Evolutionary conservation across 2,329 filamentous ascomycete species (phyloP).

Genomic region (Alternaria gansuensis): DNA sequence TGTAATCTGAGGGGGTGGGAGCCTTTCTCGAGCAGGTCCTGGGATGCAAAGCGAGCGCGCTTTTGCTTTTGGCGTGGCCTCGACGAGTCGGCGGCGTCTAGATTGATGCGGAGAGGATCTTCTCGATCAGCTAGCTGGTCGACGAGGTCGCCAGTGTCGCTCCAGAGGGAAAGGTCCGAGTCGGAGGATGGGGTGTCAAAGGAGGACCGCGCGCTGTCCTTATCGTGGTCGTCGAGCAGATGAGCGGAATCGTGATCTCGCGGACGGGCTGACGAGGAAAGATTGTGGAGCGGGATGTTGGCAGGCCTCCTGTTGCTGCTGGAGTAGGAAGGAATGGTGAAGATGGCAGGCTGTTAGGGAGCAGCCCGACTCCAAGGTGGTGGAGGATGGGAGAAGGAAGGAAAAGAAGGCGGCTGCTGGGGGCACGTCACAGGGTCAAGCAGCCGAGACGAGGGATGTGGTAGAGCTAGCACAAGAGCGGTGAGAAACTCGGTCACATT

Average conservation of each 20-base stretch:
- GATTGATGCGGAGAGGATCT: slow-evolving; percentile 78
- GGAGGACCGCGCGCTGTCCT: slow-evolving; percentile 63
- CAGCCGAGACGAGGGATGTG: slow-evolving; percentile 30
- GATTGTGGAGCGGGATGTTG: slow-evolving; percentile 86
- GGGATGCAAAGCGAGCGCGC: slow-evolving; percentile 73
- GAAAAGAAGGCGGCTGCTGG: slow-evolving; percentile 37
- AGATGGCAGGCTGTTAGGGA: slow-evolving; percentile 67
- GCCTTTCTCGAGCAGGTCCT: slow-evolving; percentile 56
- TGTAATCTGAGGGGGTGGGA: slow-evolving; percentile 65
- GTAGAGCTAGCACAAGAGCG: slow-evolving; percentile 37
- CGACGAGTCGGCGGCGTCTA: slow-evolving; percentile 69
- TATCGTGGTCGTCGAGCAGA: slow-evolving; percentile 59
- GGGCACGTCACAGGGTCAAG: slow-evolving; percentile 48
- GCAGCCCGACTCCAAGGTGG: slow-evolving; percentile 50
- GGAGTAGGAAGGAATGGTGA: slow-evolving; percentile 85
- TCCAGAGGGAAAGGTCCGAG: slow-evolving; percentile 84
- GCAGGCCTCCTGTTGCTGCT: slow-evolving; percentile 72
- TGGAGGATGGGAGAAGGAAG: slow-evolving; percentile 35
- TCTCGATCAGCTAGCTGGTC: slow-evolving; percentile 87
- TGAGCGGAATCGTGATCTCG: slow-evolving; percentile 53
- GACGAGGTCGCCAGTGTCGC: slow-evolving; percentile 92
- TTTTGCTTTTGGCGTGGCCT: slow-evolving; percentile 61
- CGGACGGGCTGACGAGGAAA: slow-evolving; percentile 61
- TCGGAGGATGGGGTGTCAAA: slow-evolving; percentile 64
- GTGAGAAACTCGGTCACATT: slow-evolving; percentile 49